These are phyloP conservation scores for Russula earlei DNA, from an alignment of 768 basidiomycete species.

Conservation along the genomic window DNA sequence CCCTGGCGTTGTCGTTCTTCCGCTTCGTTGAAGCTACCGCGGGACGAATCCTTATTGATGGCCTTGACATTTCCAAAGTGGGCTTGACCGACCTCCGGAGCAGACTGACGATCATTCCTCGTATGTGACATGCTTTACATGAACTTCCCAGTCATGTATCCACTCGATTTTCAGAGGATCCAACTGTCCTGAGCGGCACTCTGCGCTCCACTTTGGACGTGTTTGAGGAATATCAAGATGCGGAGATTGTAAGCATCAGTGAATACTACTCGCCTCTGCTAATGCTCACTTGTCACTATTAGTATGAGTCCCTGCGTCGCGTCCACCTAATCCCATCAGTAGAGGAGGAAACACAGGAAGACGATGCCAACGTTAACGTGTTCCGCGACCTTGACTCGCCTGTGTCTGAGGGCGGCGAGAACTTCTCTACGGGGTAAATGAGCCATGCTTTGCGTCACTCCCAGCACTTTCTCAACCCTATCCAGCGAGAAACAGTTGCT, in stretches of 20 bases:
- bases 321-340: slow-evolving; percentile 66
- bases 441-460: not conserved
- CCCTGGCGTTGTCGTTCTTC: slow-evolving; percentile 78
- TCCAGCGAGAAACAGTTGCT: slow-evolving; percentile 72
- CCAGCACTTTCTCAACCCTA: not conserved
- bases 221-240: slow-evolving; percentile 78
- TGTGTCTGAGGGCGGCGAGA: slow-evolving; percentile 81
- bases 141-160: not conserved
- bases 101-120: slow-evolving; percentile 67
- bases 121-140: slow-evolving; percentile 30
- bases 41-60: slow-evolving; percentile 69
- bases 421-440: slow-evolving; percentile 73
- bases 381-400: slow-evolving; percentile 67
- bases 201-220: slow-evolving; percentile 76
- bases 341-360: slow-evolving; percentile 38
- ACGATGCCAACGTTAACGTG: slow-evolving; percentile 57
- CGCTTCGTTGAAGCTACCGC: slow-evolving; percentile 80
- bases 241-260: slow-evolving; percentile 52
- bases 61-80: slow-evolving; percentile 66
- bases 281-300: slow-evolving; percentile 1
- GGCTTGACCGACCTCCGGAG: slow-evolving; percentile 77
- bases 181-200: slow-evolving; percentile 77
- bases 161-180: slow-evolving; percentile 54
- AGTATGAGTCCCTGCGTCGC: slow-evolving; percentile 79
- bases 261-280: not conserved